These are phyloP conservation scores for Candida maris DNA, from an alignment of 805 yeast species.

Conservation along the genomic window DNA sequence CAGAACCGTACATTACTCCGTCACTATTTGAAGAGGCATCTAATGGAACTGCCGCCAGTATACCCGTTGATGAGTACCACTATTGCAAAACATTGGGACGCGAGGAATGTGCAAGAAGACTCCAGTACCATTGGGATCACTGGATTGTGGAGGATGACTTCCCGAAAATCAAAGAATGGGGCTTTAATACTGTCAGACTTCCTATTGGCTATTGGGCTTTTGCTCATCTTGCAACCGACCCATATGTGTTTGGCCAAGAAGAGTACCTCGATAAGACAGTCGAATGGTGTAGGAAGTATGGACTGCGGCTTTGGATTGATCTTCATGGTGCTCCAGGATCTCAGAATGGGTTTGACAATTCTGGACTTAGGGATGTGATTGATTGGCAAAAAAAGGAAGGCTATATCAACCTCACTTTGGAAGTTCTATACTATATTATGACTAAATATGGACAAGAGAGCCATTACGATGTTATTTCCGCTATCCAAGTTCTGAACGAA, in stretches of 20 bases:
- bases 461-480: conserved; percentile 57
- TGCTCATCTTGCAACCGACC: conserved; percentile 46
- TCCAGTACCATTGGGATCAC: conserved; percentile 52
- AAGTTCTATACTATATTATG: conserved; percentile 48
- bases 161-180: conserved; percentile 43
- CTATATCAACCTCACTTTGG: conserved; percentile 46
- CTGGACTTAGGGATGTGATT: conserved; percentile 57
- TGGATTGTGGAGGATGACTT: conserved; percentile 62
- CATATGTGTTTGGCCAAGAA: conserved; percentile 65
- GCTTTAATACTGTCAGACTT: conserved; percentile 67
- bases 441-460: conserved; percentile 47
- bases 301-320: conserved; percentile 68
- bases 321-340: conserved; percentile 82
- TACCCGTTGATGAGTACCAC: conserved; percentile 62
- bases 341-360: conserved; percentile 83
- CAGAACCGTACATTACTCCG: conserved; percentile 71
- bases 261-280: conserved; percentile 60
- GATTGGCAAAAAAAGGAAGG: conserved; percentile 39
- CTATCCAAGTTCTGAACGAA: conserved; percentile 69
- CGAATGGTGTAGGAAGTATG: conserved; percentile 60
- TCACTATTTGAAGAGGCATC: conserved; percentile 44
- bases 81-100: conserved; percentile 48
- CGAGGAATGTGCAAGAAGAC: conserved; percentile 38
- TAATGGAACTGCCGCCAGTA: conserved; percentile 31
- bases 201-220: conserved; percentile 86